phyloP scores from a whole-genome alignment of 257 asterid species.

The Solanum clarkiae region DNA sequence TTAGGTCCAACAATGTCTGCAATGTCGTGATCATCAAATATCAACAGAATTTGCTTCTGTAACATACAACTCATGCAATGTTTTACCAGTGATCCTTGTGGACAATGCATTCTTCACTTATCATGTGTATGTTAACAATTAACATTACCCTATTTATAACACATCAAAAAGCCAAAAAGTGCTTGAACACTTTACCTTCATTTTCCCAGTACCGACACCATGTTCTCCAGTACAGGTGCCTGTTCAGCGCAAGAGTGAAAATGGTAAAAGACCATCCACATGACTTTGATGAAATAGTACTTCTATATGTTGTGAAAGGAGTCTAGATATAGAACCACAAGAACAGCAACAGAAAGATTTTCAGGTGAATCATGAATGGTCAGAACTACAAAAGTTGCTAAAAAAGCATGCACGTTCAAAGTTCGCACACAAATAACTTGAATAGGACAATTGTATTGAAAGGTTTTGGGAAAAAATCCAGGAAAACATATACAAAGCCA shows the following conservation, averaged over 20 bases:
- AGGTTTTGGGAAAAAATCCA: neutral
- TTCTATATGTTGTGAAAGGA: neutral
- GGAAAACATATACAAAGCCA: neutral
- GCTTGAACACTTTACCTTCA: conserved; percentile 48
- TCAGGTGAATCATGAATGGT: neutral
- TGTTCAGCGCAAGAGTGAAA: conserved; percentile 13
- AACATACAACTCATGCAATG: neutral
- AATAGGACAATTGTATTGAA: neutral
- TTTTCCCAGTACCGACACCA: conserved; percentile 96
- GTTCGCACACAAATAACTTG: neutral
- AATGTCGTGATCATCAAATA: neutral
- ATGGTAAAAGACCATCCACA: neutral
- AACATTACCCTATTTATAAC: neutral
- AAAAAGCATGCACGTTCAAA: neutral
- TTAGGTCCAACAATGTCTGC: neutral
- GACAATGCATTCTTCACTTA: neutral
- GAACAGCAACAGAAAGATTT: neutral
- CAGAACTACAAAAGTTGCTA: neutral
- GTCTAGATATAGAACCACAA: neutral
- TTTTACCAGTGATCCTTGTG: neutral
- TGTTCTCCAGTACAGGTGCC: conserved; percentile 99
- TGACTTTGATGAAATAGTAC: neutral
- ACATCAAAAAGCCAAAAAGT: neutral
- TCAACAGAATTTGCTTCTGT: neutral
- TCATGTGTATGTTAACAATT: neutral